Base-by-base conservation (phyloP, 208 protist genomes). In the Wallacemonas sp. region DNA sequence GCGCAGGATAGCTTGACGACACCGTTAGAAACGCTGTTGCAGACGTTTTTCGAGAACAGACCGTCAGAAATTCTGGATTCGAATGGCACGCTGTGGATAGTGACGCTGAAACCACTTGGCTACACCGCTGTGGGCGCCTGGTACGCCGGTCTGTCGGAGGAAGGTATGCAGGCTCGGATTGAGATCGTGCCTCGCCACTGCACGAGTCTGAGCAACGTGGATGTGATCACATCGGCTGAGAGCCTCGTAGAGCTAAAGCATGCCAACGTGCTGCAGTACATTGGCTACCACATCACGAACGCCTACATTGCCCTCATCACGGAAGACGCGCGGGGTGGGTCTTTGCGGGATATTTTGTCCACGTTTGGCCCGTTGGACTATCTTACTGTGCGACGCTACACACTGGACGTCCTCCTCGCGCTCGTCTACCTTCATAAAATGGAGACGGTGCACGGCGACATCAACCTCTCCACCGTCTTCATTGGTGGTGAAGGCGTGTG, bases 391-490 rank as follows among this genome's bases (percentile, higher is more conserved):
- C 62, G 62, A 0, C 74, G 84, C 26, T 93, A 82, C 42, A 72
- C 69, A n/a, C 55, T 75, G 12, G 63, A 79, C 21, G 77, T 87
- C 31, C 42, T 89, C 22, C 49, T 63, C 11, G 82, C 64, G 14
- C 71, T 95, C 0, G 68, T 46, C 22, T 89, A 86, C 65, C 44
- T 95, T 4, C 88, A 93, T 66, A 31, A 26, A 0, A 28, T 67
- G 39, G 75, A 77, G 14, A 64, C 90, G 30, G 69, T 77, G 12
- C 88, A 95, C 69, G 86, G 88, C 15, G 61, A 68, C 31, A 33
- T 95, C 22, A 75, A 78, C 17, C 85, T 86, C 6, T 67, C 82
- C 42, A 91, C 89, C 63, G 62, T 91, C 1, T 68, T 93, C 2
- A 68, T 91, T 0, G 75, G 75, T 6, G 69, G 66, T 14, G 77